Evolutionary conservation across 208 protist genomes (phyloP).

Genomic region (Plasmodiophora brassicae): DNA sequence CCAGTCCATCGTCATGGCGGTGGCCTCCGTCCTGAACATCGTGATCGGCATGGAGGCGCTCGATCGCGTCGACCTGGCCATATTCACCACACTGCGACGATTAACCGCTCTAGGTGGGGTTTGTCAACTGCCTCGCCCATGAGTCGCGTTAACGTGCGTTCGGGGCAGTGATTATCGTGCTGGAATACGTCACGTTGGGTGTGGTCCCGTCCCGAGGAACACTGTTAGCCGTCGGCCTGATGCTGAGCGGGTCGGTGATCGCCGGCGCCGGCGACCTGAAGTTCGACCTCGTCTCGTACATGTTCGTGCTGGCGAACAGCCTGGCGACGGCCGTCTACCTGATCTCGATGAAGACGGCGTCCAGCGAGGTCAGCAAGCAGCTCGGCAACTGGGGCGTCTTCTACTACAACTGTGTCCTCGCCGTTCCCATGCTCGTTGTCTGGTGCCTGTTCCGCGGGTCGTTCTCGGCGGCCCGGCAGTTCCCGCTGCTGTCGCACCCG

Average conservation of each 20-base stretch:
- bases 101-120: background rate
- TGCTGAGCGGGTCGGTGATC: background rate
- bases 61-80: background rate
- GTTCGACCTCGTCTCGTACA: background rate
- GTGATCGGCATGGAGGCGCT: background rate
- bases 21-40: background rate
- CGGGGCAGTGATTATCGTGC: background rate
- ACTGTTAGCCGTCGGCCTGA: background rate
- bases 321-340: background rate
- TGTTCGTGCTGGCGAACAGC: background rate
- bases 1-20: background rate
- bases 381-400: background rate
- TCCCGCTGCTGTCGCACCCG: background rate
- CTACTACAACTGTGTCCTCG: background rate
- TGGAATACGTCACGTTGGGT: background rate
- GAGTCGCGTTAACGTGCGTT: background rate
- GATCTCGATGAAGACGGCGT: background rate
- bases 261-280: background rate
- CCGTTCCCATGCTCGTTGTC: background rate
- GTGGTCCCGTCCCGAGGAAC: background rate
- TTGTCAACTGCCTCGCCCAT: background rate
- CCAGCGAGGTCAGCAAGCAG: background rate
- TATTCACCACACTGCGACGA: background rate
- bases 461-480: background rate
- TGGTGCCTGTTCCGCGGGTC: background rate